Evolutionary conservation across 2,329 filamentous ascomycete species (phyloP), one percentile per base, ranked within the genome.

Genomic region (Alternaria brassicae): DNA sequence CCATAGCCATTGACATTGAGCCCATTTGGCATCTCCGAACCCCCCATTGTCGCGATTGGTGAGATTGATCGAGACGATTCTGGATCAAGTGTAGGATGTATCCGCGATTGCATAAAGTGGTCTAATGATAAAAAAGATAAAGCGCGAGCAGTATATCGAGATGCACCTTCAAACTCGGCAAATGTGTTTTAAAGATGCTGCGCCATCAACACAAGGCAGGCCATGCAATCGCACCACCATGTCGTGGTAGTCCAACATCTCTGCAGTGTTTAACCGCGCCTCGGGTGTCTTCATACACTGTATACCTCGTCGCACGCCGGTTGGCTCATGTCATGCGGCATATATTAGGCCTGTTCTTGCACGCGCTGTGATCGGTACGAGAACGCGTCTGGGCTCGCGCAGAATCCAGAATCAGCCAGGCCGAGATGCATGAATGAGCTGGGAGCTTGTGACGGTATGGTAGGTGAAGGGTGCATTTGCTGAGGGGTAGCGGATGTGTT

Each of bases 201-300:
- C 47, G 17, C 39, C 44, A 48, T 36, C 47, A 44, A 44, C 28
- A 60, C 10, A 40, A 36, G 25, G 32, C 27, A 15, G 28, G n/a
- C 2, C 27, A 60, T 57, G 28, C 55, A 39, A 28, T 63, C 61
- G 66, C 55, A 60, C 62, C 68, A 68, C 58, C 56, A 60, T 32
- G 64, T 61, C 56, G 64, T 63, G 55, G 32, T 28, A n/a, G 37
- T 32, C 17, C 17, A 21, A 19, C 40, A 49, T 34, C 42, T 65
- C 71, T 73, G 66, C 42, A 71, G 60, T 66, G 61, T 68, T 74
- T 74, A 73, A 67, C 72, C 71, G 69, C 65, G 56, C 57, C 64
- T 69, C 64, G 65, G 68, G 47, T 62, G 41, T 42, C 49, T 39
- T 50, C 39, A 48, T 23, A 58, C 45, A 21, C 28, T 27, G 28